Base-by-base conservation (phyloP, 805 yeast genomes). In the Saccharomycopsis capsularis region DNA sequence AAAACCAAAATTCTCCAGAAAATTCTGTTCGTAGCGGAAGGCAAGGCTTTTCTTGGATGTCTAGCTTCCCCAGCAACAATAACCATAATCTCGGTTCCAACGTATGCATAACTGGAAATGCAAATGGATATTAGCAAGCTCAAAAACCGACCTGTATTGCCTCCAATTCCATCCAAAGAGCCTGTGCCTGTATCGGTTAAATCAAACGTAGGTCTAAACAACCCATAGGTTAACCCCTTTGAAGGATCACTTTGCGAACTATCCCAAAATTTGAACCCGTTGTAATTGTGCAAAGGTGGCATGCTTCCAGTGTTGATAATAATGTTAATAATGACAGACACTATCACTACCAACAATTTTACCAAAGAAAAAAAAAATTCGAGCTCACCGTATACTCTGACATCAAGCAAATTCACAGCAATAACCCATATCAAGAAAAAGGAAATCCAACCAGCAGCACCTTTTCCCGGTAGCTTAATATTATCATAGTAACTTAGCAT, bases 31-130 rank as follows among this genome's bases (percentile, higher is more conserved):
- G 91, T 84, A 1, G 93, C 93, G 11, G 81, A 74, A 1, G 95
- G 95, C n/a, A 86, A 69, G 0, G 93, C 81, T 52, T 73, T 77
- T 56, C 95, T 69, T 3, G 95, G 95, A 56, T 85, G 81, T 53
- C 81, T 70, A 16, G 90, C 85, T 62, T 86, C 95, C 62, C 90
- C 87, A 5, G 93, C 88, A 2, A 91, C 91, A 49, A 85, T 78
- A 54, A 85, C 80, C 16, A 87, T 90, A 61, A 82, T 79, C 56
- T 86, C 95, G 1, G 90, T 83, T 0, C 95, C 95, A 42, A 85
- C 80, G 59, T 81, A 86, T 0, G 95, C 84, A 63, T 82, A 86
- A 0, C 85, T 71, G 0, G 89, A 80, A 19, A 81, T 77, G 42
- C 79, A 64, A 6, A 81, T 66, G 1, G 88, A 86, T 1, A 79